These are phyloP conservation scores for Astrephomene gubernaculifera DNA, from an alignment of 139 green algal genomes.

Conservation along the genomic window DNA sequence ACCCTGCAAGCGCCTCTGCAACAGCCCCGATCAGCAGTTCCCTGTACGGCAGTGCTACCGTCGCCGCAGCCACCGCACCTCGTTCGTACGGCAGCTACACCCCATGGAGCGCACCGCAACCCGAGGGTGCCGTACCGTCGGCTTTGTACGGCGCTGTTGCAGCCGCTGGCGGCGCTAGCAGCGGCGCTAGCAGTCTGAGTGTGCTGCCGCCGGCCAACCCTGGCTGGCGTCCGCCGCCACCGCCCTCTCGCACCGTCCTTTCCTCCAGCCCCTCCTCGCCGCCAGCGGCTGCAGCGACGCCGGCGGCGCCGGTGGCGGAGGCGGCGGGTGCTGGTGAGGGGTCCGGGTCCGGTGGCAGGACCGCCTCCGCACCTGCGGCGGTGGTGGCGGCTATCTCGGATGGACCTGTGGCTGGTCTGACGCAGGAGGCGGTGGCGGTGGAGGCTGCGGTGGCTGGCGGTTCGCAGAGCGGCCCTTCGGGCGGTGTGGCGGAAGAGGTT, in stretches of 20 bases:
- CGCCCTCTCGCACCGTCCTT: constrained; percentile 7
- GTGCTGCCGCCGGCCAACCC: constrained; percentile 28
- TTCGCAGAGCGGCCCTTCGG: too few species aligned
- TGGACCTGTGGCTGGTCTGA: not conserved
- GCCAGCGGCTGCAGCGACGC: not conserved
- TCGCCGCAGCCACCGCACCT: too few species aligned
- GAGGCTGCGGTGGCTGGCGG: not conserved
- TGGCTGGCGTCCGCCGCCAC: constrained; percentile 22
- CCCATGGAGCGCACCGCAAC: not conserved
- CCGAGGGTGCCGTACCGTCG: not conserved
- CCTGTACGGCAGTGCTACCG: not conserved
- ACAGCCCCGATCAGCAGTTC: too few species aligned
- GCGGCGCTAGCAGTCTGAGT: not conserved
- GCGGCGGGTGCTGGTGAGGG: too few species aligned
- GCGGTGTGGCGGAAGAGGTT: too few species aligned
- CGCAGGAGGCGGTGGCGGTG: not conserved
- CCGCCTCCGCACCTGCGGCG: not conserved
- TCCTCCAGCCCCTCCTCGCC: not conserved
- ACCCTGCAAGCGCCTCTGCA: too few species aligned
- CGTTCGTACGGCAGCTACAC: not conserved
- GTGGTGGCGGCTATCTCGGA: not conserved
- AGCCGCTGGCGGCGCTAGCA: not conserved
- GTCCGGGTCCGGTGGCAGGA: not conserved
- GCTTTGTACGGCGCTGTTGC: not conserved
- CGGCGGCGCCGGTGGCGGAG: not conserved